Evolutionary conservation across 2,329 filamentous ascomycete genomes (phyloP).

Genomic region (Phaeosphaeria sp.): DNA sequence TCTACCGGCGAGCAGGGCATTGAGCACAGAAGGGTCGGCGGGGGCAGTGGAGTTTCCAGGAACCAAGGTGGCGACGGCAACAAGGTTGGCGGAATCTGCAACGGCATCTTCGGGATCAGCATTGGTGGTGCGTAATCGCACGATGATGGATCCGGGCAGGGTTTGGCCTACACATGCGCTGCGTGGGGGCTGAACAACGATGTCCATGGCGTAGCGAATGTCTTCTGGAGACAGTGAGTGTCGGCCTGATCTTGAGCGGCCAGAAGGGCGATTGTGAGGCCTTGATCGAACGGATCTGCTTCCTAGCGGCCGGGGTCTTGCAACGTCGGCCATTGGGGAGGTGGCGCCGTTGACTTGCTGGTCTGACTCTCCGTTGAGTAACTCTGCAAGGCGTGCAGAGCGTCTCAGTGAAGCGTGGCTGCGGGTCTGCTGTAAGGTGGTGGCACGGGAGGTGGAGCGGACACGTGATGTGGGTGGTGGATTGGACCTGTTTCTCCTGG

Average conservation of each 20-base stretch:
- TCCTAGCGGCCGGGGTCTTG: slow-evolving; percentile 41
- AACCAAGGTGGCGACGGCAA: slow-evolving; percentile 41
- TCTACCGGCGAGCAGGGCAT: slow-evolving; percentile 37
- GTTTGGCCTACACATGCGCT: slow-evolving; percentile 41
- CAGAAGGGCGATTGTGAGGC: slow-evolving; percentile 30
- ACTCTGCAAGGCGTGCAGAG: slow-evolving; percentile 41
- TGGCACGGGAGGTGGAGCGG: slow-evolving; percentile 18
- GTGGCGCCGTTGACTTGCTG: slow-evolving; percentile 20
- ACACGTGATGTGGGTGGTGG: slow-evolving; percentile 17
- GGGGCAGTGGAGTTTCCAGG: slow-evolving; percentile 36
- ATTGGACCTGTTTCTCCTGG: slow-evolving; percentile 33
- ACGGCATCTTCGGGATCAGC: slow-evolving; percentile 40
- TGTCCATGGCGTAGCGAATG: slow-evolving; percentile 47
- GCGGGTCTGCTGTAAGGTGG: slow-evolving; percentile 21
- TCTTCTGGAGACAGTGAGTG: slow-evolving; percentile 34
- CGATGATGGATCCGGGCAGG: slow-evolving; percentile 40
- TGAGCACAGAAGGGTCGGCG: slow-evolving; percentile 37
- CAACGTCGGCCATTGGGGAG: slow-evolving; percentile 47
- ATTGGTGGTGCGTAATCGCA: slow-evolving; percentile 42
- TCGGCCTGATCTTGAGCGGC: slow-evolving; percentile 33
- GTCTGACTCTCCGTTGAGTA: slow-evolving; percentile 34
- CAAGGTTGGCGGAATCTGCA: slow-evolving; percentile 41
- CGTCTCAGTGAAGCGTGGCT: slow-evolving; percentile 35
- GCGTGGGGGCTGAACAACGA: slow-evolving; percentile 45
- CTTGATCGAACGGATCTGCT: slow-evolving; percentile 40